Conservation (phyloP, 768 basidiomycete species). For the Mycena pura region DNA sequence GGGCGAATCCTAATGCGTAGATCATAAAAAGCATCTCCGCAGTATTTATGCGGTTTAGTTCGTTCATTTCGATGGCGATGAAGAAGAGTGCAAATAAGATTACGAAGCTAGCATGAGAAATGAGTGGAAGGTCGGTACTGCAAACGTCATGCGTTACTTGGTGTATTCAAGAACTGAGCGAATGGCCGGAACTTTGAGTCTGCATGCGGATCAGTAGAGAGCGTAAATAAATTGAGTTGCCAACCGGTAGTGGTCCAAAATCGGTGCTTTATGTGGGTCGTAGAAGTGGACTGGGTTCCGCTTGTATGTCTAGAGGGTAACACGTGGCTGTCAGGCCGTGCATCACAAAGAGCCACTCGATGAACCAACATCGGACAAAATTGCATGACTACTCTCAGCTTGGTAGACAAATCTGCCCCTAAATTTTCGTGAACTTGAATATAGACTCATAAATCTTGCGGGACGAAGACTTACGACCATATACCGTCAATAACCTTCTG, state of each 20-base stretch:
- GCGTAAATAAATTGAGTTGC: slow-evolving; percentile 21
- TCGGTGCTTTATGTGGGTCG: slow-evolving; percentile 90
- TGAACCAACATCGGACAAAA: slow-evolving; percentile 81
- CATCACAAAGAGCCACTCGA: neutral
- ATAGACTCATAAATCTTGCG: neutral
- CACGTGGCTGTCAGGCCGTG: neutral
- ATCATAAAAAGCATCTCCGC: slow-evolving; percentile 81
- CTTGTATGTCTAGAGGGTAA: slow-evolving; percentile 87
- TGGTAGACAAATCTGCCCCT: slow-evolving; percentile 93
- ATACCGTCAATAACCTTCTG: slow-evolving; percentile 90
- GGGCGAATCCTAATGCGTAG: slow-evolving; percentile 80
- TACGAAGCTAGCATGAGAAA: slow-evolving; percentile 63
- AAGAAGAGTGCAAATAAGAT: slow-evolving; percentile 82
- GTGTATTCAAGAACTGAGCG: slow-evolving; percentile 89
- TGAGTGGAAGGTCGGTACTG: slow-evolving; percentile 7
- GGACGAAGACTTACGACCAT: slow-evolving; percentile 62
- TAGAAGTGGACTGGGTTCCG: slow-evolving; percentile 91
- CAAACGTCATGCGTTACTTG: slow-evolving; percentile 58
- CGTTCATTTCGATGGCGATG: slow-evolving; percentile 77
- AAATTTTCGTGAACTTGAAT: slow-evolving; percentile 15
- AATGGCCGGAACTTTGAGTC: slow-evolving; percentile 92
- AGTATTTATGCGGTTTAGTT: slow-evolving; percentile 64
- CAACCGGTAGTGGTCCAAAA: slow-evolving; percentile 95
- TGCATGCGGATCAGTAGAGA: slow-evolving; percentile 34
- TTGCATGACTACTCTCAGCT: slow-evolving; percentile 84